Evolutionary conservation across 345 rosid genomes (phyloP), one percentile per base, ranked within the genome.

Genomic region (Cardamine chenopodiifolia): DNA sequence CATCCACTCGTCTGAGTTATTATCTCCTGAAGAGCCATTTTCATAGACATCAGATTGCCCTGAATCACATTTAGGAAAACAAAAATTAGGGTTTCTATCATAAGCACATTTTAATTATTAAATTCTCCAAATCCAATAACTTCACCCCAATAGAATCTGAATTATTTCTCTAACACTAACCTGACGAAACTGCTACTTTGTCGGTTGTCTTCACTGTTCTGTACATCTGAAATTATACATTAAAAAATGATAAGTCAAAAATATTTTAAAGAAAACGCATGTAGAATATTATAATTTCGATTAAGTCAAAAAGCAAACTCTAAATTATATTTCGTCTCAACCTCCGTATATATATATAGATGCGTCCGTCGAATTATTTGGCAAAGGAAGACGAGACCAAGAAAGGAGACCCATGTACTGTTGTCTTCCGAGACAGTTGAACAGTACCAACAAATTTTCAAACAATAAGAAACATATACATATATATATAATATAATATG

Each of bases 1-100:
- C 84, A 89, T 82, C 76, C 94, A 75, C 62, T 92, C 99, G 50
- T 96, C 99, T 7, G 97, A 92, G 52, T 85, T 92, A 48, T 85
- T 96, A 65, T 96, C 99, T 35, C 96, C 99, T 1, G 97, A 96
- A 8, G 99, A 92, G 48, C 97, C 99, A 80, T 92, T 89, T 15
- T 92, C 98, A 78, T 77, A 82, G 3, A 80, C 81, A 77, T 96
- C 99, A 14, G 88, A 86, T 84, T 92, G 97, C 34, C 86, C 96
- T 89, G 39, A 50, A 67, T 42, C 19, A 62, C 31, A 76, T 61
- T n/a, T 8, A 63, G 12, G 9, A 49, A 17, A 50, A 2, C 9
- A 18, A 56, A 8, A 45, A 25, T 69, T 62, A 70, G 75, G 75
- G 80, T 32, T 62, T 75, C 39, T 25, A 62, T 39, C 8, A 26